Base-by-base conservation (phyloP, 2,329 filamentous ascomycete genomes). In the Aspergillus floridensis region DNA sequence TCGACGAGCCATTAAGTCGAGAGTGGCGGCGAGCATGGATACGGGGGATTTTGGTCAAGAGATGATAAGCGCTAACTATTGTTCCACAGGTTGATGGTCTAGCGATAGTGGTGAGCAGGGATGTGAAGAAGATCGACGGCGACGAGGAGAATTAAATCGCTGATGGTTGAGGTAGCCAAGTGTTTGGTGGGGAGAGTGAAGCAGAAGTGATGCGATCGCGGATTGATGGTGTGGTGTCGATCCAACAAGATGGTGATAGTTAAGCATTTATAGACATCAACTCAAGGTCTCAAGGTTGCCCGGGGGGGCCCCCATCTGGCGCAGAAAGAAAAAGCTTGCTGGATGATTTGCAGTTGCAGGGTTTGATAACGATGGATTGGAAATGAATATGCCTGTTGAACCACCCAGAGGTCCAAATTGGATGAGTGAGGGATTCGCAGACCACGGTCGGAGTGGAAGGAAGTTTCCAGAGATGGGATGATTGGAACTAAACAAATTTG, bases 1-100 rank as follows among this genome's bases (percentile, higher is more conserved):
- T 16, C 65, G 68, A 35, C 69, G 68, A 22, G 64, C 66, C 70
- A 74, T 72, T 50, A 66, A 58, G 29, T 71, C 69, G 49, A 70
- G 41, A 12, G 62, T 11, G 0, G 64, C 54, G 4, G 64, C 38
- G 53, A 70, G 59, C 61, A 62, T 67, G 24, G 26, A 54, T 46
- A 44, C 38, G 38, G 26, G 5, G 26, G n/a, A 44, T 19, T 16
- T n/a, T 19, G 38, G 38, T 19, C 16, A 16, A 35, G 2, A 35
- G 38, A 7, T 44, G 38, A 19, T 19, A n/a, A 44, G 16, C 14
- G 38, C 38, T 44, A 16, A 16, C 5, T 32, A 19, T 51, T 31
- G 29, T 56, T 44, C 31, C 35, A 46, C 51, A 35, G 52, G 52
- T 59, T 52, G 49, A 53, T 16, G 32, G 62, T 48, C 44, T 47